Percentiles rank a stretch among this genome's conserved stretches.
These are phyloP conservation scores for Plasmopara halstedii DNA, from an alignment of 352 stramenopile species.

Conservation along the genomic window DNA sequence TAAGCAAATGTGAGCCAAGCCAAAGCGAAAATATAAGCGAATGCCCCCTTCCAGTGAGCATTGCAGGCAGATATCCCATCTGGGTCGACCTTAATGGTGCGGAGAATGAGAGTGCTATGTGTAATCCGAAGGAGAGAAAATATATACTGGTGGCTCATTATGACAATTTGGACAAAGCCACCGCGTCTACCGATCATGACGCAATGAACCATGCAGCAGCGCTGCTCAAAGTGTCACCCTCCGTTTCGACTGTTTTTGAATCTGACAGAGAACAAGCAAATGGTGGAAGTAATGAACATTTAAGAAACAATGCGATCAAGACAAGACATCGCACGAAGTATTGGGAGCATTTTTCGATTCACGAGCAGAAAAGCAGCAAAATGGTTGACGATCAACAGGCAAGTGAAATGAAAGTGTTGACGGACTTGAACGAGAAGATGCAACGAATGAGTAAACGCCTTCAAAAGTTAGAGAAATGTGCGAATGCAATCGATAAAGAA, in stretches of 20 bases:
- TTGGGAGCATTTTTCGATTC: constrained; percentile 6
- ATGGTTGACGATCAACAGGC: constrained; percentile 3
- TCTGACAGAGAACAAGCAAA: constrained; percentile 1
- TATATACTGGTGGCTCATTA: constrained; percentile 33
- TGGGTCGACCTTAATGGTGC: constrained; percentile 24
- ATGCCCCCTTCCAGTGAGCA: constrained; percentile 5
- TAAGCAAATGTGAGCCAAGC: constrained; percentile 2
- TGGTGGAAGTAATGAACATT: constrained; percentile 6
- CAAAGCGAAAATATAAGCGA: constrained; percentile 2
- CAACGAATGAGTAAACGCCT: constrained; percentile 43
- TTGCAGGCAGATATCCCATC: constrained; percentile 29
- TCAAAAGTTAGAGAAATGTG: constrained; percentile 35
- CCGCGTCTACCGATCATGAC: constrained; percentile 4
- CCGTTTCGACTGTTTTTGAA: neutral
- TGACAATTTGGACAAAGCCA: neutral
- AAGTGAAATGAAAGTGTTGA: constrained; percentile 18
- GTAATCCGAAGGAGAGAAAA: constrained; percentile 12
- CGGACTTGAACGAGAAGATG: constrained; percentile 38
- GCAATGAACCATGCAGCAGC: neutral
- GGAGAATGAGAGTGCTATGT: neutral
- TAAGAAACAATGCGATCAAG: neutral
- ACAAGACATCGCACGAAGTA: constrained; percentile 16
- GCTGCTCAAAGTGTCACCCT: neutral
- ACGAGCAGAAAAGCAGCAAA: constrained; percentile 1
- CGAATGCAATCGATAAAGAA: constrained; percentile 47